These are phyloP conservation scores for Piloderma croceum DNA, from an alignment of 768 basidiomycete species.

Conservation along the genomic window DNA sequence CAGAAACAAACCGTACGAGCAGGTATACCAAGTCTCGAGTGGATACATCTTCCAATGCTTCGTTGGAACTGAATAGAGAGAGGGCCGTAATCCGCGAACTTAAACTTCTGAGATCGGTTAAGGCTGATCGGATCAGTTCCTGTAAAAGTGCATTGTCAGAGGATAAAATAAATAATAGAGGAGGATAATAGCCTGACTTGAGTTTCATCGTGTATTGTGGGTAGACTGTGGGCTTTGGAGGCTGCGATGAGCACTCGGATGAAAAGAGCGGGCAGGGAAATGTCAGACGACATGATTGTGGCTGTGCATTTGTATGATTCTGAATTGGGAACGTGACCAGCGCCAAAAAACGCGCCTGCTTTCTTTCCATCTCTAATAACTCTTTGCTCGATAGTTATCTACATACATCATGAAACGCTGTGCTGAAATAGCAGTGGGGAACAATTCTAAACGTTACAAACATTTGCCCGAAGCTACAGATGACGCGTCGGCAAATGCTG, in stretches of 20 bases:
- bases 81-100: conserved; percentile 51
- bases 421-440: no score
- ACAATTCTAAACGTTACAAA: no score
- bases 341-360: no score
- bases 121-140: conserved; percentile 52
- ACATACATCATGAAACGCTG: no score
- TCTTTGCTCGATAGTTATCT: no score
- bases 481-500: no score
- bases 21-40: conserved; percentile 74
- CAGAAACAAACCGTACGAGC: conserved; percentile 59
- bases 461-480: no score
- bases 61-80: conserved; percentile 79
- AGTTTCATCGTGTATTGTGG: conserved; percentile 39
- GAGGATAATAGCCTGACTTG: conserved; percentile 29
- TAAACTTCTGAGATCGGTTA: conserved; percentile 52
- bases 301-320: no score
- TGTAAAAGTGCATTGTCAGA: conserved; percentile 25
- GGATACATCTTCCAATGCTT: conserved; percentile 75
- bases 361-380: no score
- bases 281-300: conserved; percentile 14
- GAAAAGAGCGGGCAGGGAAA: conserved; percentile 36
- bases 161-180: conserved; percentile 4
- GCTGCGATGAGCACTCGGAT: conserved; percentile 33
- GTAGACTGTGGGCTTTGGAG: conserved; percentile 32
- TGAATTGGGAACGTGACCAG: no score